Base-by-base conservation (phyloP, 2,329 filamentous ascomycete genomes). In the Talaromyces marneffei region DNA sequence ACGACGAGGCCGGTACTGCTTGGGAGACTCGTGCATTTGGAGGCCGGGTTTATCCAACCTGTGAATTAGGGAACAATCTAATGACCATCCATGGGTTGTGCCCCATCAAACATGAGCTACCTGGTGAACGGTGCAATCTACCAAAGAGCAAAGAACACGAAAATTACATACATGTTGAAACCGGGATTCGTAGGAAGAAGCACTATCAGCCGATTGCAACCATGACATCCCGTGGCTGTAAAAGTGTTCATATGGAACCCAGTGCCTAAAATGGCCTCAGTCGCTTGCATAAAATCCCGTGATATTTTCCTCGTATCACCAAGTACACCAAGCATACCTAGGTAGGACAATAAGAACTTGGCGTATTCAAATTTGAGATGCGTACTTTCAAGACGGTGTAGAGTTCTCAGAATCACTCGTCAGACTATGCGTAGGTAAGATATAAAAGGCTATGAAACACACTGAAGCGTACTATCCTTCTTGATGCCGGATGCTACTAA, bases 11-110 rank as follows among this genome's bases (percentile, higher is more conserved):
- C 44, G 62, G 59, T 63, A 58, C 59, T 58, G 40, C 27, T 57
- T 61, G 62, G 59, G 61, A 63, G 42, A 61, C 53, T 27, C 59
- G 59, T 61, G 52, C 62, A 56, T 63, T 63, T 29, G 35, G 59
- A 57, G 59, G 58, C 44, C 57, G 31, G 42, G 48, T 63, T 31
- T 52, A 57, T 44, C 61, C 61, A 55, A 40, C 61, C 58, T 63
- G 57, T 48, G 27, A 40, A 29, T 50, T 23, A 31, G 40, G 57
- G 55, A 61, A 33, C 48, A 40, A 40, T 31, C 61, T 63, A 39
- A 20, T 39, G 37, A 42, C 18, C 25, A 18, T 57, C 10, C 35
- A 33, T 23, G 55, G 37, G 4, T 16, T 58, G 56, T 48, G 40
- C n/a, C n/a, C n/a, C n/a, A n/a, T n/a, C n/a, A n/a, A n/a, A n/a